Evolutionary conservation across 2,329 filamentous ascomycete genomes (phyloP).

Genomic region (Penicillium sp.): DNA sequence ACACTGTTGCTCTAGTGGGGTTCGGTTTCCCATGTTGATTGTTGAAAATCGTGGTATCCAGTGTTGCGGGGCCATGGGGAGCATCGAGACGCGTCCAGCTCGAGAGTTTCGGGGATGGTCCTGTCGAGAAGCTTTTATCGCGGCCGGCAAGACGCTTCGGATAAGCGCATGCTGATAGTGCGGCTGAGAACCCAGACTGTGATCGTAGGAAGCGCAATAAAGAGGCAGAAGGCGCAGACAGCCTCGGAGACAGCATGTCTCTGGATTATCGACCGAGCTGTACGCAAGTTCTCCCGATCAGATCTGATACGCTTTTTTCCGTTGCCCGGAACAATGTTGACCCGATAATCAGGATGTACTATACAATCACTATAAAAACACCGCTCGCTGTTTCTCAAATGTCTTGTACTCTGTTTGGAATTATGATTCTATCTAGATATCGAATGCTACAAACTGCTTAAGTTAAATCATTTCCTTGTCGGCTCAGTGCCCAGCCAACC

Average conservation of each 20-base stretch:
- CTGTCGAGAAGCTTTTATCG: conserved; percentile 19
- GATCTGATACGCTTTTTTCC: conserved; percentile 21
- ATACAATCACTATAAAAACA: background rate
- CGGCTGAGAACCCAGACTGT: conserved; percentile 62
- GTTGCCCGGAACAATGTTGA: conserved; percentile 30
- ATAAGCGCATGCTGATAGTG: conserved; percentile 30
- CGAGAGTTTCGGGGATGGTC: conserved; percentile 21
- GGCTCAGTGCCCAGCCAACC: conserved; percentile 5
- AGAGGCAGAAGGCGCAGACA: conserved; percentile 51
- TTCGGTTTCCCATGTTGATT: conserved; percentile 16
- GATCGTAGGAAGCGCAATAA: conserved; percentile 72
- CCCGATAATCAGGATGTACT: conserved; percentile 34
- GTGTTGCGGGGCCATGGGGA: conserved; percentile 22
- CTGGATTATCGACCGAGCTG: conserved; percentile 17
- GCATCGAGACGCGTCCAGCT: conserved; percentile 23
- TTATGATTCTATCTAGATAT: background rate
- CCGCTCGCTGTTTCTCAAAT: background rate
- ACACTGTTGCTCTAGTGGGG: background rate
- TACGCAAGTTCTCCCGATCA: conserved; percentile 9
- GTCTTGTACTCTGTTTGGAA: background rate
- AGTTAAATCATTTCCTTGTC: background rate
- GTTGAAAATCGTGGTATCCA: conserved; percentile 35
- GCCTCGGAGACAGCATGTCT: conserved; percentile 44
- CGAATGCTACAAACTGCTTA: background rate
- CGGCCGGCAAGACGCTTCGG: conserved; percentile 14